These are phyloP conservation scores for Oehlia diaphana DNA, from an alignment of 192 early-diverging fungal genomes.

Conservation along the genomic window DNA sequence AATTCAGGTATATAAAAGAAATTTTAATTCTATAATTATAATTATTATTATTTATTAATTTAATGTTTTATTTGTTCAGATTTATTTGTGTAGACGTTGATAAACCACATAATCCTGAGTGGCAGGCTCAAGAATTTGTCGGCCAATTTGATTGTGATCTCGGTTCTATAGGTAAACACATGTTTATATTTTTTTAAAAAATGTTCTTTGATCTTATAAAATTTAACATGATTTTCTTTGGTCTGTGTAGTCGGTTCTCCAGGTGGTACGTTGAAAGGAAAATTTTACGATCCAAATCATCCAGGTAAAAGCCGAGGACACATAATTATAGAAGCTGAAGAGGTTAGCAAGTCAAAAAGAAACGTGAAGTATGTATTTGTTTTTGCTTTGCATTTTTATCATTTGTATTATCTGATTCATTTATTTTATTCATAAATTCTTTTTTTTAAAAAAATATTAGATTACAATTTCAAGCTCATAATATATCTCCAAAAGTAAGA, in stretches of 20 bases:
- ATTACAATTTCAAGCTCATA: slow-evolving; percentile 41
- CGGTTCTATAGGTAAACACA: slow-evolving; percentile 38
- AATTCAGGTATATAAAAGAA: slow-evolving; percentile 36
- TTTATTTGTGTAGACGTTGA: slow-evolving; percentile 44
- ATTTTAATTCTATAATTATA: slow-evolving; percentile 3
- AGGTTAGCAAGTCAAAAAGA: slow-evolving; percentile 32
- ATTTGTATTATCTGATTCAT: background rate
- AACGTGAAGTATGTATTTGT: slow-evolving; percentile 40
- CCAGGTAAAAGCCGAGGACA: slow-evolving; percentile 38
- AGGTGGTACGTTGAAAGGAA: background rate
- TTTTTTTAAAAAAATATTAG: slow-evolving; percentile 20
- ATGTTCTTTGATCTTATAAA: no score
- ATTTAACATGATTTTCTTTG: background rate
- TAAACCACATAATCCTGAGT: slow-evolving; percentile 38
- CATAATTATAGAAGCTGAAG: slow-evolving; percentile 49
- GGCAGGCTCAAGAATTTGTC: slow-evolving; percentile 42
- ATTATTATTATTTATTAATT: background rate
- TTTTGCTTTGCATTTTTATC: slow-evolving; percentile 11
- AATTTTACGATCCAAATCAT: slow-evolving; percentile 26
- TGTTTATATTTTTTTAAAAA: no score
- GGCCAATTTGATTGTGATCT: slow-evolving; percentile 47
- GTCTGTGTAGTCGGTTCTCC: slow-evolving; percentile 35
- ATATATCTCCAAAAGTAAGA: slow-evolving; percentile 33
- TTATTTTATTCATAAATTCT: background rate
- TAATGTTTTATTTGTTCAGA: slow-evolving; percentile 1